A percentile compares a stretch with the other conserved stretches of the same genome.
These are phyloP conservation scores for Fomitopsis schrenkii DNA, from an alignment of 1,284 basidiomycete genomes.

Conservation along the genomic window DNA sequence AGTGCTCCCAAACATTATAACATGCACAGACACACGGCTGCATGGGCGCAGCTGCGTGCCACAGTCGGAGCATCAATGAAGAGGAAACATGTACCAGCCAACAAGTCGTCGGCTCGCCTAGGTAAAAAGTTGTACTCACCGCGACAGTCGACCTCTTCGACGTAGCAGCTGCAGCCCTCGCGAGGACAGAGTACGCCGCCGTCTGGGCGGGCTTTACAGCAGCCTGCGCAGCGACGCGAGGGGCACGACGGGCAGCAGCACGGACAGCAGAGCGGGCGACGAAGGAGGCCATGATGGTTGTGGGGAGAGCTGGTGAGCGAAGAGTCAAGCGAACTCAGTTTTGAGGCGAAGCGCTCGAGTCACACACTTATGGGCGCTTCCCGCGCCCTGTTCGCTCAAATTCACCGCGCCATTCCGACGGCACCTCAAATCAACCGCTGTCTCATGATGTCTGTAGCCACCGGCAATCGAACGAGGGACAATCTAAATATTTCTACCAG, in stretches of 20 bases:
- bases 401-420: neutral
- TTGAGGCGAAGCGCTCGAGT: constrained; percentile 5
- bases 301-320: constrained; percentile 10
- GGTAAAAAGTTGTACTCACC: constrained; percentile 31
- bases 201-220: constrained; percentile 41
- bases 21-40: neutral
- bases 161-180: constrained; percentile 42
- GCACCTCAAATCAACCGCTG: neutral
- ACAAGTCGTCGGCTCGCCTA: neutral
- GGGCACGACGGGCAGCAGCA: constrained; percentile 54
- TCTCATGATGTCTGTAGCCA: neutral
- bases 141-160: constrained; percentile 35
- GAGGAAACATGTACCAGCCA: neutral
- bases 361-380: neutral
- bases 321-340: constrained; percentile 8
- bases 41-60: neutral
- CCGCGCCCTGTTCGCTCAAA: neutral
- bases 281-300: constrained; percentile 53
- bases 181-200: constrained; percentile 75
- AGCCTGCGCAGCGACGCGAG: constrained; percentile 42
- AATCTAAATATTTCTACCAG: too few species aligned
- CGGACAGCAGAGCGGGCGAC: constrained; percentile 60
- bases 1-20: neutral
- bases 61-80: too few species aligned
- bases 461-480: neutral